phyloP scores from a whole-genome alignment of 2,329 filamentous ascomycete species.

The Ciborinia camelliae region DNA sequence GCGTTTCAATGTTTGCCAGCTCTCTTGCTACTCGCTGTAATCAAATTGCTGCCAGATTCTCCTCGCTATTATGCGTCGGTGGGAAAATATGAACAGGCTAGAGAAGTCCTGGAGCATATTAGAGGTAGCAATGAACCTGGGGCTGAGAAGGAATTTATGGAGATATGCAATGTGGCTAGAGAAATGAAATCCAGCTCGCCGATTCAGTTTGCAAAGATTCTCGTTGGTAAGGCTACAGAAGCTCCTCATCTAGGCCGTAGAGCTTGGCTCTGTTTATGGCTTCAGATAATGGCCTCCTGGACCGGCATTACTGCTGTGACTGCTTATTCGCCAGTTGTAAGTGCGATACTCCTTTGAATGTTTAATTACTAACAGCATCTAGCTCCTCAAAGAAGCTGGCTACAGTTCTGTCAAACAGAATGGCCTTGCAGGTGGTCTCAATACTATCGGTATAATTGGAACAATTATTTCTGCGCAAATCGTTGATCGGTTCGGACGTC shows the following conservation, averaged over 20 bases:
- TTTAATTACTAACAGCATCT: neutral
- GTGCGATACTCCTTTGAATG: neutral
- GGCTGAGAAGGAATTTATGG: conserved; percentile 34
- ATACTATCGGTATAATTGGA: conserved; percentile 50
- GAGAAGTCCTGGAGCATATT: conserved; percentile 22
- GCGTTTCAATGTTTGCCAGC: conserved; percentile 41
- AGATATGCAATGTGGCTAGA: conserved; percentile 39
- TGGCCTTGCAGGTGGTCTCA: conserved; percentile 49
- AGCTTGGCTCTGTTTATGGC: conserved; percentile 44
- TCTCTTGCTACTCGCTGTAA: conserved; percentile 40
- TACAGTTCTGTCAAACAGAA: conserved; percentile 43
- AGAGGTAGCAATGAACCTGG: conserved; percentile 17
- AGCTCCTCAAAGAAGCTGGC: conserved; percentile 37
- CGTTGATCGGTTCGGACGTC: conserved; percentile 65
- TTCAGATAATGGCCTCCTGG: conserved; percentile 47
- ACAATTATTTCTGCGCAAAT: conserved; percentile 51
- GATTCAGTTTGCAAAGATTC: conserved; percentile 40
- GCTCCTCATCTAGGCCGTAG: conserved; percentile 40
- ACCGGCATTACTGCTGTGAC: conserved; percentile 43
- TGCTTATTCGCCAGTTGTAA: conserved; percentile 31
- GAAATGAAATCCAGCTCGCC: conserved; percentile 39
- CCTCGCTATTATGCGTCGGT: conserved; percentile 34
- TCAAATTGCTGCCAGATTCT: conserved; percentile 46
- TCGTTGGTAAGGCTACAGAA: conserved; percentile 38
- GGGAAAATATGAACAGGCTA: conserved; percentile 21